A percentile compares a stretch with the other conserved stretches of the same genome.
Evolutionary conservation across 352 stramenopile genomes (phyloP).

Genomic region (Phytophthora citrophthora): DNA sequence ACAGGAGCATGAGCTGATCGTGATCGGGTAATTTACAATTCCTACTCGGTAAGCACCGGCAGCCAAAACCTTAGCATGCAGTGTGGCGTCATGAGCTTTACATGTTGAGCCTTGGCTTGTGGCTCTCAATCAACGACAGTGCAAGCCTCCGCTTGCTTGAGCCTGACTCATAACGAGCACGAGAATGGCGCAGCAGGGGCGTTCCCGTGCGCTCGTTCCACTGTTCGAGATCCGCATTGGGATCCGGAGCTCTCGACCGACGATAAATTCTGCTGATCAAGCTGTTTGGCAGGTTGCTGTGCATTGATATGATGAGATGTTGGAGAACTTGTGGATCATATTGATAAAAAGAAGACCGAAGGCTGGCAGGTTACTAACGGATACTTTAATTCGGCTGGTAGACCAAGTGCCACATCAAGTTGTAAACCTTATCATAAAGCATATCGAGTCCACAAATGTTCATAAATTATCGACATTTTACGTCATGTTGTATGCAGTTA

Average conservation of each 20-base stretch:
- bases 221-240: slow-evolving; percentile 16
- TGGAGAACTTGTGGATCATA: neutral
- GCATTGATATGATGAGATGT: slow-evolving; percentile 7
- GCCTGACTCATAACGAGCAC: slow-evolving; percentile 16
- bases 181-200: slow-evolving; percentile 8
- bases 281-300: slow-evolving; percentile 19
- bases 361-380: slow-evolving; percentile 26
- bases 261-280: slow-evolving; percentile 25
- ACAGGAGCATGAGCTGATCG: slow-evolving; percentile 3
- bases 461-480: slow-evolving; percentile 6
- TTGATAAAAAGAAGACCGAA: neutral
- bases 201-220: slow-evolving; percentile 10
- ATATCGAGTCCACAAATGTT: slow-evolving; percentile 25
- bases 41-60: neutral
- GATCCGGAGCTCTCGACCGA: slow-evolving; percentile 15
- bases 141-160: slow-evolving; percentile 21
- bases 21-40: neutral
- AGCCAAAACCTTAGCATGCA: neutral
- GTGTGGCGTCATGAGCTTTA: too few relatives aligned
- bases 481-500: neutral
- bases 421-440: slow-evolving; percentile 8
- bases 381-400: slow-evolving; percentile 32
- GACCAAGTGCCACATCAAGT: slow-evolving; percentile 16
- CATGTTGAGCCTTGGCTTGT: too few relatives aligned
- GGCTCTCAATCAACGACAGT: slow-evolving; percentile 1